Evolutionary conservation across 106 monocot species (phyloP), one percentile per base, ranked within the genome.

Genomic region (Dendrobium nobile): DNA sequence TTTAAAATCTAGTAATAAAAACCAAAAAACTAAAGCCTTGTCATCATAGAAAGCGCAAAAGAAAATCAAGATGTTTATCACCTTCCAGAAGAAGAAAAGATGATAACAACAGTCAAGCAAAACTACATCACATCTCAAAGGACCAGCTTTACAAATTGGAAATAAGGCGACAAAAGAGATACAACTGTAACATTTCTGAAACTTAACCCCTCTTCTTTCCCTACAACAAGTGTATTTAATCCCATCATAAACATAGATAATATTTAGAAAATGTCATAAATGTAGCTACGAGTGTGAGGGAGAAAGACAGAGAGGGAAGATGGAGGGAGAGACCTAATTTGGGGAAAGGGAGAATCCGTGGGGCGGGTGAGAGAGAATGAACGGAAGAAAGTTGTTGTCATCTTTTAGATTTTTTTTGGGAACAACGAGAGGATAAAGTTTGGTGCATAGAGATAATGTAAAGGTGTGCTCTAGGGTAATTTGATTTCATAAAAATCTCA

Each of bases 111-210:
- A 56, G 5, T 87, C 84, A 41, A 82, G 67, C 42, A 88, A 73
- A 18, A 85, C 27, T 27, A 93, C 77, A 79, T 85, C 87, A 81
- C 90, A 84, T 75, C 85, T 93, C 37, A 61, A 70, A 47, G 83
- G 80, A 72, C 72, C 72, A 10, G 47, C 51, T n/a, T 47, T 70
- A 28, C 47, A 68, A 8, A 45, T 61, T 20, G 65, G 44, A 48
- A 51, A 31, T 33, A 22, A 20, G 9, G 77, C 67, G 76, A 79
- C 82, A 41, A 43, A 76, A 26, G 74, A 80, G 31, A 41, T 77
- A 28, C 73, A 19, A 42, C 41, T 26, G 17, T 2, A 73, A 18
- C 37, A 26, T 73, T 40, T 41, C 9, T 19, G 13, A 73, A 40
- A 10, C 42, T 0, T 16, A 42, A 42, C 73, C 2, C 37, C 1